Evolutionary conservation across 305 asterid species (phyloP), one percentile per base, ranked within the genome.

Genomic region (Solanum hybrid): DNA sequence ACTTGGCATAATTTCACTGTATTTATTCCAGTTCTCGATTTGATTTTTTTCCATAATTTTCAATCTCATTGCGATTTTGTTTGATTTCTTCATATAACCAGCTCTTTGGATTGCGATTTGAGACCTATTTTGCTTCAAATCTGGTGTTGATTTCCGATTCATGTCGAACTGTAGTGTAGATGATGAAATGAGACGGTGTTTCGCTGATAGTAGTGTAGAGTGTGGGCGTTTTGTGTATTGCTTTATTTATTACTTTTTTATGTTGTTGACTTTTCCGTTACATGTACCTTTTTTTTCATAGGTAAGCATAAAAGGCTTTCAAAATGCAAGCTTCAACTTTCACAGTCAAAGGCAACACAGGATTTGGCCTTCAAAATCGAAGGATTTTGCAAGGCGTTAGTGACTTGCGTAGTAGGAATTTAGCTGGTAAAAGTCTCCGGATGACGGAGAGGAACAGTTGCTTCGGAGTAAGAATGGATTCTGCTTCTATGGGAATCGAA

Each of bases 311-410:
- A 15, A 81, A 42, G 38, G 71, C 38, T 42, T 15, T 45, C 35
- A 93, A 90, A 91, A 97, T 97, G 99, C 96, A 95, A 93, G 93
- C 95, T 76, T 93, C 95, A n/a, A 88, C 92, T 4, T 91, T 81
- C 78, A 90, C 95, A n/a, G 93, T 92, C 42, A 94, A 90, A 88
- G 93, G 94, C 24, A 93, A 87, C 86, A 86, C 87, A 72, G 90
- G 90, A 64, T 87, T 93, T 90, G 92, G 92, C 87, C 72, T 93
- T 34, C 90, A 87, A 29, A 92, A 79, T 85, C 93, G 92, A 5
- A 88, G 93, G 90, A 88, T 87, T 89, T 91, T 92, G 69, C 88
- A 85, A 31, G 90, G 92, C 42, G 45, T 86, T 40, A 88, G 85
- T 32, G 92, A 88, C 37, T 88, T 89, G 38, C 85, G 92, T 86